Percentiles rank a stretch among this genome's conserved stretches.
Evolutionary conservation across 2,329 filamentous ascomycete species (phyloP).

Genomic region (Pezicula neosporulosa): DNA sequence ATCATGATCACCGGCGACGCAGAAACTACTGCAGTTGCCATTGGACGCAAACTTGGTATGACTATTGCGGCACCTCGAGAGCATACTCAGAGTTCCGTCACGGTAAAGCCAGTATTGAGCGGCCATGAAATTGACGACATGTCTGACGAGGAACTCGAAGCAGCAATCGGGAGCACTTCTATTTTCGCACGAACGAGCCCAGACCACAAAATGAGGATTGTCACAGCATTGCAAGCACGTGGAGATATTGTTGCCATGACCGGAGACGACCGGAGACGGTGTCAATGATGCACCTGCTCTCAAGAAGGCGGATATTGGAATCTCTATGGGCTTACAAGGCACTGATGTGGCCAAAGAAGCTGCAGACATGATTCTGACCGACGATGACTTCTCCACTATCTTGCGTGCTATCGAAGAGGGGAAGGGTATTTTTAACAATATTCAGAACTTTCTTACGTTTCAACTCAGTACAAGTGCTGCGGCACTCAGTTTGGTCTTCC

Average conservation of each 20-base stretch:
- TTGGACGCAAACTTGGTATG: conserved; percentile 95
- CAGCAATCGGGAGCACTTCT: conserved; percentile 82
- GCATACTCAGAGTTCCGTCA: conserved; percentile 50
- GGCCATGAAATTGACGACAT: conserved; percentile 94
- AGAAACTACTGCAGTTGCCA: conserved; percentile 89
- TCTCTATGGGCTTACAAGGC: conserved; percentile 91
- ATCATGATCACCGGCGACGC: conserved; percentile 99
- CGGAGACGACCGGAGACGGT: conserved; percentile 93
- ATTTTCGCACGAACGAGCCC: conserved; percentile 96
- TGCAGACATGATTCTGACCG: conserved; percentile 88
- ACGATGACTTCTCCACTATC: conserved; percentile 89
- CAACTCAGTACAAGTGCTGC: conserved; percentile 97
- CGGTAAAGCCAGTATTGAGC: conserved; percentile 69
- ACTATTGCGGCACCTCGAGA: conserved; percentile 58
- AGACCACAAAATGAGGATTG: conserved; percentile 97
- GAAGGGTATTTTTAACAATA: conserved; percentile 99
- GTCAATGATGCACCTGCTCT: conserved; percentile 96
- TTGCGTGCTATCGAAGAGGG: conserved; percentile 95
- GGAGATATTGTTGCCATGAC: conserved; percentile 99
- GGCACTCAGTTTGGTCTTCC: conserved; percentile 81
- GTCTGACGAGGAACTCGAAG: conserved; percentile 78
- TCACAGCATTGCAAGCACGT: conserved; percentile 82
- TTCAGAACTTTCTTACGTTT: conserved; percentile 98
- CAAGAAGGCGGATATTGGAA: conserved; percentile 96
- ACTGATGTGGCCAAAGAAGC: conserved; percentile 97